Conservation (phyloP, 129 eudicot species). For the Sambucus nigra region DNA sequence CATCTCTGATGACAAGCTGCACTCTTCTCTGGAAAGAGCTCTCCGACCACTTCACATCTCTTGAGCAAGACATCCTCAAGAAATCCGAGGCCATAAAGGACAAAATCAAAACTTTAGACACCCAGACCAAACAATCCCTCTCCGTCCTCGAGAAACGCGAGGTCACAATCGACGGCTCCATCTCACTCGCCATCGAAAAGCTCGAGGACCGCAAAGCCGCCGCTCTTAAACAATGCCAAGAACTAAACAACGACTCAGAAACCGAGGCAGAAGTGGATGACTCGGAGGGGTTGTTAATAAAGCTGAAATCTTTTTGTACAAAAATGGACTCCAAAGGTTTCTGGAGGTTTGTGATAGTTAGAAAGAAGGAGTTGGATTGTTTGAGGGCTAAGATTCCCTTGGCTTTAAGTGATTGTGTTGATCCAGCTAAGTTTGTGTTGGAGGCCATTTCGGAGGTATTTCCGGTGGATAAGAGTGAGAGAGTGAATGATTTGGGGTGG, state of each 20-base stretch:
- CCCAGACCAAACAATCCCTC: slow-evolving; percentile 44
- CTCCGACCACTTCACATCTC: slow-evolving; percentile 76
- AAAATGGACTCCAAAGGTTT: slow-evolving; percentile 57
- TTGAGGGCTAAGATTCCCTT: slow-evolving; percentile 47
- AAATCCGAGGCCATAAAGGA: slow-evolving; percentile 58
- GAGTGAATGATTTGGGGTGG: slow-evolving; percentile 74
- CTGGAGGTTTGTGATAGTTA: slow-evolving; percentile 51
- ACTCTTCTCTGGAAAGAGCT: slow-evolving; percentile 98
- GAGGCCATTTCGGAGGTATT: slow-evolving; percentile 87
- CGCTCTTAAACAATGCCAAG: slow-evolving; percentile 14
- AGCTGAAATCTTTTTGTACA: slow-evolving; percentile 32
- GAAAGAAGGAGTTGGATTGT: slow-evolving; percentile 73
- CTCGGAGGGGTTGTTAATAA: slow-evolving; percentile 42
- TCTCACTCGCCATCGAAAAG: slow-evolving; percentile 39
- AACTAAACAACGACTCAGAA: slow-evolving; percentile 1
- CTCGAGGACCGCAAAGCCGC: slow-evolving; percentile 40
- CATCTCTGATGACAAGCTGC: slow-evolving; percentile 93
- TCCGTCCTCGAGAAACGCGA: slow-evolving; percentile 52
- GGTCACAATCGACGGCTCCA: slow-evolving; percentile 41
- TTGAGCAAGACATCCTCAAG: slow-evolving; percentile 49
- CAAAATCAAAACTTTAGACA: slow-evolving; percentile 43
- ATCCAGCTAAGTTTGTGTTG: slow-evolving; percentile 79
- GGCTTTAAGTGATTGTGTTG: slow-evolving; percentile 55
- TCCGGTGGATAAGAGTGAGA: slow-evolving; percentile 55
- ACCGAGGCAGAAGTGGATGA: slow-evolving; percentile 43